A percentile compares a stretch with the other conserved stretches of the same genome.
These are phyloP conservation scores for Penicillium longicatenatum DNA, from an alignment of 495 filamentous ascomycete genomes.

Conservation along the genomic window DNA sequence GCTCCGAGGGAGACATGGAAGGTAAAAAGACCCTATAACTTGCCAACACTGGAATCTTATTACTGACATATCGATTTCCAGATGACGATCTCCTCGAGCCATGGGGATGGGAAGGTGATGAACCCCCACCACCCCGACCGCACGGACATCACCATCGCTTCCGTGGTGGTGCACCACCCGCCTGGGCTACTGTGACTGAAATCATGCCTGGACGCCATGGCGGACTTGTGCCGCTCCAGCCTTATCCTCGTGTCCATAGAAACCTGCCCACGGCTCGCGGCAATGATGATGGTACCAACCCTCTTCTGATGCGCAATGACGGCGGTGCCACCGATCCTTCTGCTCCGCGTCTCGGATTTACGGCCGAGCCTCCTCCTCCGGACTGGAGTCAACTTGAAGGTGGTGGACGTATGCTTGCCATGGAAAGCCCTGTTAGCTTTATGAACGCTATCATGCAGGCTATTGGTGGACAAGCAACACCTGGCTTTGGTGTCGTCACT, in stretches of 20 bases:
- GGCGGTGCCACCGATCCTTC: slow-evolving; percentile 32
- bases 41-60: not conserved
- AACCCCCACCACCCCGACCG: slow-evolving; percentile 42
- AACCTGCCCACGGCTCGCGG: slow-evolving; percentile 48
- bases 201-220: slow-evolving; percentile 45
- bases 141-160: slow-evolving; percentile 50
- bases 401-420: slow-evolving; percentile 46
- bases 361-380: slow-evolving; percentile 33
- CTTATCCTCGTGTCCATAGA: slow-evolving; percentile 56
- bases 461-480: slow-evolving; percentile 51
- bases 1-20: slow-evolving; percentile 48
- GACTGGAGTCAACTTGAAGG: slow-evolving; percentile 62
- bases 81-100: slow-evolving; percentile 56
- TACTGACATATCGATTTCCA: slow-evolving; percentile 20
- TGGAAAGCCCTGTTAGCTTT: slow-evolving; percentile 64
- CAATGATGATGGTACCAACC: slow-evolving; percentile 80
- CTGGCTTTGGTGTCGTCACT: slow-evolving; percentile 56
- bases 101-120: slow-evolving; percentile 59
- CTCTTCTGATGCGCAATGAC: slow-evolving; percentile 60
- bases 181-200: slow-evolving; percentile 47
- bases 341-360: slow-evolving; percentile 32
- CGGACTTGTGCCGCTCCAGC: slow-evolving; percentile 48
- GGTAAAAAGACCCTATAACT: slow-evolving; percentile 23
- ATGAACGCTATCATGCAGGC: slow-evolving; percentile 63
- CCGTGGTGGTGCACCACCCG: slow-evolving; percentile 36